These are phyloP conservation scores for Phialophora chinensis DNA, from an alignment of 2,329 filamentous ascomycete species.

Conservation along the genomic window DNA sequence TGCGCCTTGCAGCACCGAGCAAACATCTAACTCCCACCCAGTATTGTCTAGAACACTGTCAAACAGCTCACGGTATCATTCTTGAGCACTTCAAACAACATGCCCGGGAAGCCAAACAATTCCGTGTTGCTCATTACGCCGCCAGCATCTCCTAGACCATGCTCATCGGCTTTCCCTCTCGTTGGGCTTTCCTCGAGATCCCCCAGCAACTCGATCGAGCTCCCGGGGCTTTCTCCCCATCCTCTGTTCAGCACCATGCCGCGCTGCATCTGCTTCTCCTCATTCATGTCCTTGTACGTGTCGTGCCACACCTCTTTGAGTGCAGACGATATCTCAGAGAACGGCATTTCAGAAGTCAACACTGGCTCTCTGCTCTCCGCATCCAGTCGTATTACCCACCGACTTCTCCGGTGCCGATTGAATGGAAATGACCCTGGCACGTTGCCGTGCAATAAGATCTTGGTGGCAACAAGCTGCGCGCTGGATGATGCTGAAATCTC, in stretches of 20 bases:
- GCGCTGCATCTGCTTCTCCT: constrained; percentile 60
- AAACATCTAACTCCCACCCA: background rate
- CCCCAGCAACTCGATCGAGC: constrained; percentile 82
- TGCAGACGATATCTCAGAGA: constrained; percentile 71
- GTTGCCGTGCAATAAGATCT: constrained; percentile 92
- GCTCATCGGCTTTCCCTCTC: constrained; percentile 37
- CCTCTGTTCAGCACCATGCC: constrained; percentile 88
- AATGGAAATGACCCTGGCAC: constrained; percentile 96
- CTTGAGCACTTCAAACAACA: constrained; percentile 95
- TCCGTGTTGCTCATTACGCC: constrained; percentile 74
- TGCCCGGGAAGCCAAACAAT: constrained; percentile 88
- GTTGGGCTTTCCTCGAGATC: constrained; percentile 78
- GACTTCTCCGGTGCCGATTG: constrained; percentile 86
- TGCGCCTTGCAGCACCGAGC: background rate
- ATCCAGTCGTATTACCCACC: constrained; percentile 74
- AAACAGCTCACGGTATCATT: constrained; percentile 88
- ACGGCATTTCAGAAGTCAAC: constrained; percentile 77
- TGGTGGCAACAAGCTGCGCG: constrained; percentile 79
- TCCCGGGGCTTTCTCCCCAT: constrained; percentile 83
- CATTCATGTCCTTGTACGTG: constrained; percentile 63
- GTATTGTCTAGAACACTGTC: constrained; percentile 63
- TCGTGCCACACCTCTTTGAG: constrained; percentile 74
- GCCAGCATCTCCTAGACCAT: constrained; percentile 54
- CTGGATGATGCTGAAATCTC: constrained; percentile 43
- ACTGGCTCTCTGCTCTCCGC: constrained; percentile 49